Evolutionary conservation across 192 early-diverging fungal genomes (phyloP), one percentile per base, ranked within the genome.

Genomic region (Coemansia erecta): DNA sequence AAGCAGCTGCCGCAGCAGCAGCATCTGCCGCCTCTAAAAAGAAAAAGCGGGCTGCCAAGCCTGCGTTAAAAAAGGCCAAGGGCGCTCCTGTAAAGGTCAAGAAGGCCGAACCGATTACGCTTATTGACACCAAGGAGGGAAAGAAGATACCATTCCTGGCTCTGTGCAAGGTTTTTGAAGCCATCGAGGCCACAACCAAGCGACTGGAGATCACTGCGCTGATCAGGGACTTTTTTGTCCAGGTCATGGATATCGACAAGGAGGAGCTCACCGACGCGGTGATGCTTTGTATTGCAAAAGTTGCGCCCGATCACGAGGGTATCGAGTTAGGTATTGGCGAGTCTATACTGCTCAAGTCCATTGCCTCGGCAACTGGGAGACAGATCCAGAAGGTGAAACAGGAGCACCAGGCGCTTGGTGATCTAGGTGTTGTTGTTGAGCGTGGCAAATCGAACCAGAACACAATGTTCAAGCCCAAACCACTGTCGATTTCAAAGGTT

Each of bases 301-400:
- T 66, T 84, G 90, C 58, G n/a, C 95, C 97, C 0, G 94, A 99
- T 60, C 93, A 97, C 67, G 94, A 97, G 77, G 92, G 91, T 23
- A 80, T 95, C 22, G 98, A 99, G 77, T 79, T 99, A 21, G 96
- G 96, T 7, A 88, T 99, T 55, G 97, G 97, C 31, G 95, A 98
- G 62, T 88, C 89, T 17, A 81, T 94, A 6, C 70, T 99, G 31
- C 88, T 97, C 61, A 98, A 98, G 65, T 91, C 94, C 10, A 91
- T 99, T 66, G 95, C 91, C 3, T 69, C 89, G 45, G 88, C 92
- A 2, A 97, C 97, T 0, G 94, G 95, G 11, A 74, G 90, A 17
- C 84, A 82, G 28, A 69, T 83, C 49, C 65, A 80, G 17, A 84
- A 85, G 61, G 87, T 99, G 64, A 97, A 96, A 64, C 63, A 81